Base-by-base conservation (phyloP, 108 stramenopile species). In the Nitzschia sp. region DNA sequence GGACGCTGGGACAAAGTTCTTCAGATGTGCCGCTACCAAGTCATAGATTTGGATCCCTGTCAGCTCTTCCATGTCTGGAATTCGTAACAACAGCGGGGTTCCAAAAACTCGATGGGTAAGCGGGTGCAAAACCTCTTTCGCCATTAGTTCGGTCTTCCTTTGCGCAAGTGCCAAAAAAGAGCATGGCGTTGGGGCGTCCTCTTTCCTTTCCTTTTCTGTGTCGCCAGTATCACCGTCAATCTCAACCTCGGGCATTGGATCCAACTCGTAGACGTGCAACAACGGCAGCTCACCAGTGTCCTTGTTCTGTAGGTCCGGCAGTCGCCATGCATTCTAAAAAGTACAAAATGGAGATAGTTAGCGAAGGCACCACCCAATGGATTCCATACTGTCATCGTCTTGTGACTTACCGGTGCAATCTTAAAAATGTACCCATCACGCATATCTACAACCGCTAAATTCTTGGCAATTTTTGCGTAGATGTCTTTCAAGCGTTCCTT, bases 371-470 rank as follows among this genome's bases (percentile, higher is more conserved):
- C n/a, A n/a, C n/a, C n/a, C n/a, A n/a, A n/a, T n/a, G n/a, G n/a
- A n/a, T n/a, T n/a, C n/a, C n/a, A n/a, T n/a, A n/a, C n/a, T n/a
- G n/a, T n/a, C n/a, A n/a, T n/a, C n/a, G n/a, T n/a, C n/a, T n/a
- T n/a, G n/a, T 28, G n/a, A 71, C 86, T 75, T 74, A 88, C 82
- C 38, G 94, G 90, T 52, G 87, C 83, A 35, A 95, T 89, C 63
- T 85, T 89, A 33, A 78, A 80, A 13, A 94, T 94, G 56, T 73
- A 85, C 50, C 89, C 85, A 62, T 94, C 89, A 16, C 77, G 69
- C 90, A 94, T 90, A 41, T 89, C 88, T 32, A 94, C 93, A 23
- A 90, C 77, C 22, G 89, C 89, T 81, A 94, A 80, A 62, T 91
- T 83, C 69, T 80, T 67, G 31, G 85, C 87, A 61, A 69, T 78